A percentile compares a stretch with the other conserved stretches of the same genome.
phyloP scores from a whole-genome alignment of 106 monocot species.

The Allium cepa region DNA sequence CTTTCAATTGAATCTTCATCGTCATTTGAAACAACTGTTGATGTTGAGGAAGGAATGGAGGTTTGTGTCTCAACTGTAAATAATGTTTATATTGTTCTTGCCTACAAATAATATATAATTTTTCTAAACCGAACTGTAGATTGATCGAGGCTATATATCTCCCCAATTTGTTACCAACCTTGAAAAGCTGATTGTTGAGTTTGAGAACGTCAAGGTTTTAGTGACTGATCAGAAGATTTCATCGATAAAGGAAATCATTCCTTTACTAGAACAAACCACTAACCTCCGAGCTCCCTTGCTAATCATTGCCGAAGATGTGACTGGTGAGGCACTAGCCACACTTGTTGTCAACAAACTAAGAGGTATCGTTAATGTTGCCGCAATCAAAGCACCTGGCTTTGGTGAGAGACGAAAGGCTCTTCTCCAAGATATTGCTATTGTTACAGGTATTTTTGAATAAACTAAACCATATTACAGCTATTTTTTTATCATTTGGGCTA shows the following conservation, averaged over 20 bases:
- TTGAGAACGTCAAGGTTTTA: conserved; percentile 71
- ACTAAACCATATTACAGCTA: too few relatives aligned
- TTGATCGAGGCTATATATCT: conserved; percentile 73
- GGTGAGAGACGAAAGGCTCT: conserved; percentile 76
- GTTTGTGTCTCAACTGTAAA: neutral
- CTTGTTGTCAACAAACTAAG: conserved; percentile 76
- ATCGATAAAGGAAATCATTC: conserved; percentile 69
- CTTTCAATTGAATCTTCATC: conserved; percentile 79
- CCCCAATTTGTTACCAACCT: conserved; percentile 75
- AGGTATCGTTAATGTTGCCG: conserved; percentile 75
- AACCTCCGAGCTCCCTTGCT: conserved; percentile 62
- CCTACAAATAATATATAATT: too few relatives aligned
- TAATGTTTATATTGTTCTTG: too few relatives aligned
- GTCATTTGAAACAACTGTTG: conserved; percentile 69
- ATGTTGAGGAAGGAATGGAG: conserved; percentile 20
- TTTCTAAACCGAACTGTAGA: conserved; percentile 29
- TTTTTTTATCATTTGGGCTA: too few relatives aligned
- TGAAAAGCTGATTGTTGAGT: conserved; percentile 63
- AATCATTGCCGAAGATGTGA: conserved; percentile 72
- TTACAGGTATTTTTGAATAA: conserved; percentile 38
- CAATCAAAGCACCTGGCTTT: conserved; percentile 76
- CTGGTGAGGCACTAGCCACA: conserved; percentile 72
- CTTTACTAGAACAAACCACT: conserved; percentile 58
- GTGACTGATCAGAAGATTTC: conserved; percentile 82
- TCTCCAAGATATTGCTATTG: conserved; percentile 75